Evolutionary conservation across 2,329 filamentous ascomycete genomes (phyloP), one percentile per base, ranked within the genome.

Genomic region (Chaetomiaceae sp.): DNA sequence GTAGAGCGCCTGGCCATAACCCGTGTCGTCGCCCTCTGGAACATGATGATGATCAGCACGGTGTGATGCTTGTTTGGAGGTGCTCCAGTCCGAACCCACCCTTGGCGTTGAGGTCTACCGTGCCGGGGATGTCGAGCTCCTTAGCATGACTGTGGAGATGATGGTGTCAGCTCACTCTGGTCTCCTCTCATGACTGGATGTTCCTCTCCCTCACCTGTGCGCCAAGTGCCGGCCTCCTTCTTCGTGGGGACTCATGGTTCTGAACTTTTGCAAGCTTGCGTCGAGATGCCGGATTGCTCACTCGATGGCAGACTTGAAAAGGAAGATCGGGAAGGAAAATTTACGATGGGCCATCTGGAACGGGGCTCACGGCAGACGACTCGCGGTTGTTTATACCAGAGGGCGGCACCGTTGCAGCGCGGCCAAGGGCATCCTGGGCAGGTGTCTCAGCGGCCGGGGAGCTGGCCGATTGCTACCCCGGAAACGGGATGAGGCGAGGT

Each of bases 1-100:
- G 57, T 76, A 83, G 3, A 83, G 68, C 2, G 80, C 79, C 61
- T 82, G 79, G 19, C 80, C 80, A 52, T 79, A 78, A 0, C 69
- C 77, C 1, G 78, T 78, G 57, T 82, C 78, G 58, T 82, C 78
- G 40, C 78, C 79, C 66, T 81, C 78, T 70, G 50, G 20, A n/a
- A n/a, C n/a, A n/a, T n/a, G n/a, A 21, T 38, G 6, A 12, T 25
- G 4, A 25, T 37, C 4, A 40, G 12, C 12, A 10, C 16, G 13
- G 3, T n/a, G 8, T 10, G 4, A 20, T 27, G 6, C 10, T 27
- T 27, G 25, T 19, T 5, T 19, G 9, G 8, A 13, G 21, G 27
- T 19, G 9, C 0, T n/a, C n/a, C 6, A 9, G 5, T 21, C 10
- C 16, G 8, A 31, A 7, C 37, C n/a, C 8, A 42, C 54, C 20